These are phyloP conservation scores for Starmera pachycereana DNA, from an alignment of 805 yeast genomes.

Conservation along the genomic window DNA sequence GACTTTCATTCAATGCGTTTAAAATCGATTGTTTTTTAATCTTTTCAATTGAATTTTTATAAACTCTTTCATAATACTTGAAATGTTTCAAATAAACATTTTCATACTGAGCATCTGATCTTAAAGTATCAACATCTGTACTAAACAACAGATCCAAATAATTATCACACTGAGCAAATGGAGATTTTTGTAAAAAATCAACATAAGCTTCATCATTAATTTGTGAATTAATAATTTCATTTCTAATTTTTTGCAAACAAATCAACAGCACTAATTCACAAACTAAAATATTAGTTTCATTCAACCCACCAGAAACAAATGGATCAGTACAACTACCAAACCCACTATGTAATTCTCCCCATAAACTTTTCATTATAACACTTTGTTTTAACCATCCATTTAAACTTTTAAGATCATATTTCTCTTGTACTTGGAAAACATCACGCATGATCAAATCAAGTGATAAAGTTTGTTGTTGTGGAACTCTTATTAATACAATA, in stretches of 20 bases:
- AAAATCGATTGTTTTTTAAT: constrained; percentile 11
- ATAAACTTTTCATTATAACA: constrained; percentile 9
- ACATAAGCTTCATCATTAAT: constrained; percentile 2
- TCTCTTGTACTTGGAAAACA: constrained; percentile 8
- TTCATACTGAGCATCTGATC: constrained; percentile 15
- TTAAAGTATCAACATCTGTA: constrained; percentile 22
- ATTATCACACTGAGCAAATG: constrained; percentile 16
- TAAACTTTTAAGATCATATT: constrained; percentile 7
- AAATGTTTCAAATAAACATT: constrained; percentile 16
- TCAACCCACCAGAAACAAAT: constrained; percentile 14
- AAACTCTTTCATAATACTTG: constrained; percentile 12
- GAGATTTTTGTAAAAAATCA: constrained; percentile 8
- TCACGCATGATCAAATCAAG: constrained; percentile 19
- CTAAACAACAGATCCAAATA: constrained; percentile 25
- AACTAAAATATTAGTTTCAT: constrained; percentile 17
- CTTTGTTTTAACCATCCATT: constrained; percentile 9
- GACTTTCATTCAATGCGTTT: constrained; percentile 14
- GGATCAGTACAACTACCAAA: constrained; percentile 13
- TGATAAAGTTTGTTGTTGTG: constrained; percentile 21
- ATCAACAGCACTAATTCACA: constrained; percentile 17
- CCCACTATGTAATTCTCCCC: constrained; percentile 8
- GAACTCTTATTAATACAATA: constrained; percentile 29
- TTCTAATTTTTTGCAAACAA: constrained; percentile 9
- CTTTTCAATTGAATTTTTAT: constrained; percentile 10
- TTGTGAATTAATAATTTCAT: neutral